Base-by-base conservation (phyloP, 768 basidiomycete species). In the Grammothele lineata region DNA sequence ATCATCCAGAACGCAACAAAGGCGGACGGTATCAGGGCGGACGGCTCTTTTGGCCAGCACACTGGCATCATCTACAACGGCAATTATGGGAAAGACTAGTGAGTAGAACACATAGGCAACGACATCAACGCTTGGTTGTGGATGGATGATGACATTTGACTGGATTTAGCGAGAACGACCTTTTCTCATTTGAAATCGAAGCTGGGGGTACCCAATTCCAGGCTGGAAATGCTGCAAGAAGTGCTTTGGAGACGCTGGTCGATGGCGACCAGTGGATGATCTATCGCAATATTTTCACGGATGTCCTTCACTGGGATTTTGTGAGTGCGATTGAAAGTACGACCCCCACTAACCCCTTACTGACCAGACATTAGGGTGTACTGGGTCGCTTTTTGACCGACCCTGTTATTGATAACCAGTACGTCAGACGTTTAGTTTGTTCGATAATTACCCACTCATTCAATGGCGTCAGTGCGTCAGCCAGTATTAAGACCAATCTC, bases 251-350 rank as follows among this genome's bases (percentile, higher is more conserved):
- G 4, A 72, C 69, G 4, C 62, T 81, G 4, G 71, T 84, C 44
- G 68, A 75, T 21, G 83, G 75, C 0, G 66, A 77, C 45, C 65
- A 65, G 26, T 87, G 83, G 83, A 83, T 84, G 81, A 77, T 83
- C 18, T 81, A 74, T 55, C 63, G 65, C 7, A 84, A 85, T 54
- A 62, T 67, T 9, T 47, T 75, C 18, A 81, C 83, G 1, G 66
- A 70, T 9, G 70, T 76, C 3, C 60, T 78, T 23, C 81, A 83
- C 56, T 87, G 81, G 81, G 84, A 87, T 56, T 78, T 81, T 58
- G 82, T 83, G 46, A 57, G 81, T 71, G 3, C 8, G 23, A n/a
- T n/a, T n/a, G n/a, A n/a, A n/a, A n/a, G n/a, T n/a, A n/a, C n/a
- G n/a, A n/a, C n/a, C n/a, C n/a, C n/a, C n/a, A n/a, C n/a, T n/a